Conservation (phyloP, 257 asterid genomes). For the Eustoma russellianum region DNA sequence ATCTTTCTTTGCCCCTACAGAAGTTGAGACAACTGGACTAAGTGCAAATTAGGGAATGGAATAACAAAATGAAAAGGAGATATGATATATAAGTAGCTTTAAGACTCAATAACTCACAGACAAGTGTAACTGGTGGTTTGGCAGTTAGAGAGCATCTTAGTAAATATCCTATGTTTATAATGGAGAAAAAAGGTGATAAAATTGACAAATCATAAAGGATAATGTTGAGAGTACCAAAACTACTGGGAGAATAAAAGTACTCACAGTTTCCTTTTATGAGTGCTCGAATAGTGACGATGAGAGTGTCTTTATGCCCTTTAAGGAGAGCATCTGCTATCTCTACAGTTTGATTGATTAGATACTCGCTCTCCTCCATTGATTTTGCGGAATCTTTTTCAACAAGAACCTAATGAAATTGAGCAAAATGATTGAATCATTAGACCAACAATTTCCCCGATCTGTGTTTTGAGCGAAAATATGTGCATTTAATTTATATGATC, state of each 20-base stretch:
- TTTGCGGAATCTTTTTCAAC: conserved; percentile 71
- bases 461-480: neutral
- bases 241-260: conserved; percentile 9
- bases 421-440: conserved; percentile 5
- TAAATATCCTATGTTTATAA: neutral
- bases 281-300: conserved; percentile 80
- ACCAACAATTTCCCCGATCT: neutral
- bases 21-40: too few relatives aligned
- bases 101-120: neutral
- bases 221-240: conserved; percentile 4
- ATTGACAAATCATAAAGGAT: neutral
- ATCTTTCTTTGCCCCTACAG: too few relatives aligned
- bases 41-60: too few relatives aligned
- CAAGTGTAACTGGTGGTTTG: neutral
- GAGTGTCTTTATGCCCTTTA: conserved; percentile 61
- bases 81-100: neutral
- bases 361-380: conserved; percentile 75
- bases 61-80: neutral
- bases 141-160: conserved; percentile 36
- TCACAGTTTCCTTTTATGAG: conserved; percentile 89
- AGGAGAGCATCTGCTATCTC: conserved; percentile 76
- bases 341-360: conserved; percentile 56
- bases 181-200: conserved; percentile 6
- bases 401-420: conserved; percentile 43
- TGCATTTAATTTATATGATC: neutral